These are phyloP conservation scores for Mycena kentingensis DNA, from an alignment of 768 basidiomycete species.

Conservation along the genomic window DNA sequence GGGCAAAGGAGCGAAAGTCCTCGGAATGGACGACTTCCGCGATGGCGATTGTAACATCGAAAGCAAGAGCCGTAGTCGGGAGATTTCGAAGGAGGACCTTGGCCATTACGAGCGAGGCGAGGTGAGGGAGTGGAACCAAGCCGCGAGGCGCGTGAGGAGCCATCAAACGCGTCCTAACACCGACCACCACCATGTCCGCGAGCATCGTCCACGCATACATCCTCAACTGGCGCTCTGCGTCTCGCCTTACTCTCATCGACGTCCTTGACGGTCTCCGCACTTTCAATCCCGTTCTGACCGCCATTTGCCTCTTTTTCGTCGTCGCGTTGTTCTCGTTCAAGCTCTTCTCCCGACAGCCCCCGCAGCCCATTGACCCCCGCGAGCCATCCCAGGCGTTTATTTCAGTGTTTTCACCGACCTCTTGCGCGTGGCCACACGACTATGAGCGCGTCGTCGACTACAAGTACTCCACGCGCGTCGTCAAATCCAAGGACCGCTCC, in stretches of 20 bases:
- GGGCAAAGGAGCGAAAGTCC: slow-evolving; percentile 37
- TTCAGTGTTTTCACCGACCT: slow-evolving; percentile 44
- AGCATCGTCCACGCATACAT: no score
- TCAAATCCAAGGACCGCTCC: no score
- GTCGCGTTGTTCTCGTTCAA: slow-evolving; percentile 2
- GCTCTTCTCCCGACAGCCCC: neutral
- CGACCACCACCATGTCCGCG: no score
- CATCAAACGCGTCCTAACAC: no score
- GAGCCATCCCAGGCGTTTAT: slow-evolving; percentile 39
- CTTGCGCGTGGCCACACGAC: slow-evolving; percentile 45
- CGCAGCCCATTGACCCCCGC: slow-evolving; percentile 15
- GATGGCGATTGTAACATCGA: slow-evolving; percentile 59
- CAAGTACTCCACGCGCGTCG: slow-evolving; percentile 3
- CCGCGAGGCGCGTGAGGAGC: neutral
- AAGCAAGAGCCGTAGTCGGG: slow-evolving; percentile 47
- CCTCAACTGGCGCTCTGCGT: no score
- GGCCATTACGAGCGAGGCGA: slow-evolving; percentile 29
- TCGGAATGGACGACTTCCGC: slow-evolving; percentile 59
- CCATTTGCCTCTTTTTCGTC: slow-evolving; percentile 2
- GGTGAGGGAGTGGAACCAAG: neutral
- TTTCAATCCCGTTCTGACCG: neutral
- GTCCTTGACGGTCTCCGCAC: neutral
- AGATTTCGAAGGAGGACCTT: slow-evolving; percentile 39
- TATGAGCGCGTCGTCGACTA: slow-evolving; percentile 35
- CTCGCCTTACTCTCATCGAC: neutral